phyloP scores from a whole-genome alignment of 352 stramenopile genomes.

The Phytopythium cucurbitacearum region DNA sequence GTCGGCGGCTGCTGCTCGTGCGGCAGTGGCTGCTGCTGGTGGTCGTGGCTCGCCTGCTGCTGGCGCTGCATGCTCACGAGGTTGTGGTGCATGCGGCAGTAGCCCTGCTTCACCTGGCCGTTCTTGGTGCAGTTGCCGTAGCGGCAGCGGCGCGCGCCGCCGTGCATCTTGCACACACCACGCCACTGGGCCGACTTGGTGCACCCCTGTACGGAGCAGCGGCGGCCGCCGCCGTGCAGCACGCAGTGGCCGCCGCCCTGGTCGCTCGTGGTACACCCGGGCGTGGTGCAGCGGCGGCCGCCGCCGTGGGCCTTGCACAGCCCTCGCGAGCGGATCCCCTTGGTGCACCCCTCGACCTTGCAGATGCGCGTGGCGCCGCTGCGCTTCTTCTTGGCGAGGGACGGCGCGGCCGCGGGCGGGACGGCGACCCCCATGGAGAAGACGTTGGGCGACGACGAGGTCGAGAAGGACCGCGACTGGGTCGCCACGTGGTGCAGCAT shows the following conservation, averaged over 20 bases:
- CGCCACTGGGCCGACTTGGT: constrained; percentile 79
- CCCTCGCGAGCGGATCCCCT: constrained; percentile 72
- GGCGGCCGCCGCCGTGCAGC: constrained; percentile 72
- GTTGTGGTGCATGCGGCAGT: constrained; percentile 77
- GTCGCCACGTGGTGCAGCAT: constrained; percentile 8
- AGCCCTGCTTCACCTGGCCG: constrained; percentile 74
- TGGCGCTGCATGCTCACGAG: constrained; percentile 37
- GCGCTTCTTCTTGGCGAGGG: constrained; percentile 46
- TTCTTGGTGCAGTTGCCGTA: constrained; percentile 81
- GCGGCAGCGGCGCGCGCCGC: constrained; percentile 69
- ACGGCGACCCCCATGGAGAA: constrained; percentile 8
- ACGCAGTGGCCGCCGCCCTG: constrained; percentile 84
- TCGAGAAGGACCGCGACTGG: not conserved
- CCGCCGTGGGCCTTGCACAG: constrained; percentile 84
- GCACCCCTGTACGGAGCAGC: constrained; percentile 73
- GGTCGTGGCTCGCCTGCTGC: constrained; percentile 29
- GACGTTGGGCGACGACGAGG: not conserved
- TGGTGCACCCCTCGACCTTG: constrained; percentile 65
- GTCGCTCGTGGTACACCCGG: constrained; percentile 78
- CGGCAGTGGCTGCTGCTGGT: constrained; percentile 9
- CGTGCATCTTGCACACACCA: constrained; percentile 84
- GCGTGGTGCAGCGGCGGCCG: constrained; percentile 72
- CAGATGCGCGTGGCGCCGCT: constrained; percentile 60
- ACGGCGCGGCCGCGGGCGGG: not conserved
- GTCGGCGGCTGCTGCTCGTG: no score